A percentile compares a stretch with the other conserved stretches of the same genome.
These are phyloP conservation scores for Cladosporium sphaerospermum DNA, from an alignment of 2,329 filamentous ascomycete genomes.

Conservation along the genomic window DNA sequence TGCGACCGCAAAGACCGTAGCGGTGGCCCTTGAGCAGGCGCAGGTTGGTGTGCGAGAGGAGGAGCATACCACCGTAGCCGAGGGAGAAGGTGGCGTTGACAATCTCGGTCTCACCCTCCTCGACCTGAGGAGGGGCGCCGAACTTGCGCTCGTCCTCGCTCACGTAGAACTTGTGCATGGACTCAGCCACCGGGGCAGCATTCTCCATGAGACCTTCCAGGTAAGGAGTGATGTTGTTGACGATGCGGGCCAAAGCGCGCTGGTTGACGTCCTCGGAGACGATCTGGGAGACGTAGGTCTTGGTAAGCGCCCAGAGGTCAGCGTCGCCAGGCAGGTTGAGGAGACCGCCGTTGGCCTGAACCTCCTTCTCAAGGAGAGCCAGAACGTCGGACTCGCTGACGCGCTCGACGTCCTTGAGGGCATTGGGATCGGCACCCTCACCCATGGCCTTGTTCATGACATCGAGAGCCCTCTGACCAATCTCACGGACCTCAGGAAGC, in stretches of 20 bases:
- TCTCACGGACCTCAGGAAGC: slow-evolving; percentile 86
- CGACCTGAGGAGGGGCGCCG: slow-evolving; percentile 76
- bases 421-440: slow-evolving; percentile 38
- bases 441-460: slow-evolving; percentile 95
- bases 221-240: slow-evolving; percentile 65
- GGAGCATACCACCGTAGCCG: slow-evolving; percentile 93
- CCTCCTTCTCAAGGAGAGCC: slow-evolving; percentile 66
- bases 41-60: slow-evolving; percentile 92
- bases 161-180: slow-evolving; percentile 70
- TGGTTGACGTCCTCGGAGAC: slow-evolving; percentile 82
- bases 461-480: slow-evolving; percentile 72
- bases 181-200: slow-evolving; percentile 61
- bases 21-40: slow-evolving; percentile 92
- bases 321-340: slow-evolving; percentile 55
- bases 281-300: slow-evolving; percentile 73
- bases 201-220: slow-evolving; percentile 63
- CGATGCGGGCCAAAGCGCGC: slow-evolving; percentile 69
- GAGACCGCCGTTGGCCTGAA: slow-evolving; percentile 63
- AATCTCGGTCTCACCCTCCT: slow-evolving; percentile 89
- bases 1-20: slow-evolving; percentile 93
- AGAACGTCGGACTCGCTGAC: slow-evolving; percentile 67
- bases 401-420: slow-evolving; percentile 56
- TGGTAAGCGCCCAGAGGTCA: slow-evolving; percentile 59
- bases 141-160: slow-evolving; percentile 83
- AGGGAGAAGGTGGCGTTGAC: slow-evolving; percentile 97